Evolutionary conservation across 2,329 filamentous ascomycete genomes (phyloP).

Genomic region (Penicillium sp.): DNA sequence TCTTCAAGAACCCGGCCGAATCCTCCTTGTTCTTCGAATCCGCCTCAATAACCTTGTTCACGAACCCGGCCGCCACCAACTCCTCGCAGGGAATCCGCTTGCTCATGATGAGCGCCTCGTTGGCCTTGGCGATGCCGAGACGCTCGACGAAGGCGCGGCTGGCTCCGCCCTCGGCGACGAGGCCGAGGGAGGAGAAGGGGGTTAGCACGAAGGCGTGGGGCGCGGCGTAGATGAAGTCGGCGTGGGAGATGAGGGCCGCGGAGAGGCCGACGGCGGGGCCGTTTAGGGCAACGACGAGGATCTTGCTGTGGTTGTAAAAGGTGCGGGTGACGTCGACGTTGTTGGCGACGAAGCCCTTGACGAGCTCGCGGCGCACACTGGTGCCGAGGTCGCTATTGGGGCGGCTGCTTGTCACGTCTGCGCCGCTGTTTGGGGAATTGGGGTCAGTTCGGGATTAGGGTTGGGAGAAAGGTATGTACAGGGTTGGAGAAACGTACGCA

Average conservation of each 20-base stretch:
- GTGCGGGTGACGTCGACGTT: constrained; percentile 89
- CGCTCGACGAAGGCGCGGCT: constrained; percentile 76
- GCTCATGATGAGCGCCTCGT: constrained; percentile 92
- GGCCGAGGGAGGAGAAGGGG: constrained; percentile 84
- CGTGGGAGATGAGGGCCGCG: constrained; percentile 78
- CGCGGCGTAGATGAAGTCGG: constrained; percentile 88
- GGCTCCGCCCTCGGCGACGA: constrained; percentile 86
- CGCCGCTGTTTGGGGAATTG: constrained; percentile 60
- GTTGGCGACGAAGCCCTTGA: constrained; percentile 74
- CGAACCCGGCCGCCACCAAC: constrained; percentile 74
- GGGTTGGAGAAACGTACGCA: constrained; percentile 58
- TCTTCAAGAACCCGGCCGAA: constrained; percentile 66
- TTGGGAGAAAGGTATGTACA: not conserved
- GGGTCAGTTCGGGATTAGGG: not conserved
- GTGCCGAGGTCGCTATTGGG: constrained; percentile 44
- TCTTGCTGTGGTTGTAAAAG: constrained; percentile 92
- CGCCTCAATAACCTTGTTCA: constrained; percentile 75
- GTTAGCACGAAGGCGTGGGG: constrained; percentile 84
- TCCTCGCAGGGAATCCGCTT: constrained; percentile 73
- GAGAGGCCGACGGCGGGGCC: constrained; percentile 87
- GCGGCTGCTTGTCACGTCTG: constrained; percentile 68
- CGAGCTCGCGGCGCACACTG: constrained; percentile 58
- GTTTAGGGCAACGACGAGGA: constrained; percentile 88
- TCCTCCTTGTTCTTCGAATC: constrained; percentile 60
- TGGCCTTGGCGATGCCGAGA: constrained; percentile 78